Evolutionary conservation across 768 basidiomycete genomes (phyloP), one percentile per base, ranked within the genome.

Genomic region (Trametes cubensis): DNA sequence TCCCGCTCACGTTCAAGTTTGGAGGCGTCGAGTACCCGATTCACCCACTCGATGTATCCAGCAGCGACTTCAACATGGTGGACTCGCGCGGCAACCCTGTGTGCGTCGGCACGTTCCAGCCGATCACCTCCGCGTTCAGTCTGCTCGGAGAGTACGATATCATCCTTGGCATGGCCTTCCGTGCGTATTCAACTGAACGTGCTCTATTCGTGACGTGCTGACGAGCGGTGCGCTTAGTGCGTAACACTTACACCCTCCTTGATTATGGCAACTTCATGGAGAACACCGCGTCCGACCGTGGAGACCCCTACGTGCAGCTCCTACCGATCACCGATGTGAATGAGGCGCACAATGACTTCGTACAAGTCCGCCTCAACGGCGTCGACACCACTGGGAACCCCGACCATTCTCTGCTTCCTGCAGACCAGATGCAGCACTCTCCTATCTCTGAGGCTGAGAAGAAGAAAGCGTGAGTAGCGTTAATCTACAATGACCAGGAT

Each of bases 91-190:
- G 89, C 44, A 80, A 77, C 64, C 72, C 80, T 56, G 80, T 83
- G 1, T 92, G 90, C 71, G 78, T 87, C 58, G 90, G 90, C 17
- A 77, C 87, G 84, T 93, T 90, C 80, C 91, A 93, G 79, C 91
- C 90, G 2, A 89, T 92, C 65, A 89, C 90, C 15, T 83, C 85
- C 4, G 89, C 90, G 5, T 90, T 92, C 75, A 87, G 88, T 76
- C 65, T 90, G 44, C 81, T 89, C 26, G 88, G 89, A 64, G 81
- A 88, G 70, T 93, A 89, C 65, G 90, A 93, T 67, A 86, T 92
- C 80, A 90, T 92, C 67, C 80, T 92, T 51, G 90, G 90, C 65
- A 90, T 91, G 89, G 82, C 81, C 56, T 90, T 92, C 77, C 59
- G 90, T 92, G 74, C 67, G 88, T 74, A 11, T 34, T 11, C 4